Base-by-base conservation (phyloP, 176 grass and related monocot genomes). In the Carex cristatella region DNA sequence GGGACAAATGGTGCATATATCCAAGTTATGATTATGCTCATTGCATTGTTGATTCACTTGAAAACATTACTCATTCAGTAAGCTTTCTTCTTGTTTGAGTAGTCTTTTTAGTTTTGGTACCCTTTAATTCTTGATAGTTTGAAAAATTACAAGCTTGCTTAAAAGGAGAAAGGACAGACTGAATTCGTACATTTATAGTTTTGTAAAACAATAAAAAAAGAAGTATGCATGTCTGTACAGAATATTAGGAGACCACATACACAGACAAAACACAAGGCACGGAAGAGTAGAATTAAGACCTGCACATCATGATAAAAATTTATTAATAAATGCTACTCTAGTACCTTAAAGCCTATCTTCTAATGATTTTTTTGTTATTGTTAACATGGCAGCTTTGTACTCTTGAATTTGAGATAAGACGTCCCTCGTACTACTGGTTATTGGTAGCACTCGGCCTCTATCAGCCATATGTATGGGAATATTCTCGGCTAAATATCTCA, bases 1-100 rank as follows among this genome's bases (percentile, higher is more conserved):
- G 96, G 0, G 91, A 99, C 67, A 99, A 95, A 58, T 99, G 96
- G 96, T 95, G 96, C 79, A 95, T 99, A 87, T 99, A 99, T 91
- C 96, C 96, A 16, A 99, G 93, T 87, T 95, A 99, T 16, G 96
- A 99, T 65, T 99, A 92, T 14, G 88, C 96, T 88, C 96, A 99
- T 87, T 99, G 93, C 81, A 94, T 99, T 84, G 93, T 99, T 82
- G 96, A 99, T 92, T 99, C 96, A 85, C 71, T 99, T 67, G 96
- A 99, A 84, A 95, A 99, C 62, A 92, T 99, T 51, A 99, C 93
- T 57, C 96, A 99, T 87, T 99, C 96, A 81, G 96, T 99, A 92
- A 89, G 85, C 75, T 55, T 9, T 67, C 18, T 81, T 86, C 53
- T 76, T 77, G 12, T 38, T 86, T 57, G 16, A 76, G 6, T 51